A percentile compares a stretch with the other conserved stretches of the same genome.
Conservation (phyloP, 2,329 filamentous ascomycete species). For the Phaeosphaeriaceae sp. region DNA sequence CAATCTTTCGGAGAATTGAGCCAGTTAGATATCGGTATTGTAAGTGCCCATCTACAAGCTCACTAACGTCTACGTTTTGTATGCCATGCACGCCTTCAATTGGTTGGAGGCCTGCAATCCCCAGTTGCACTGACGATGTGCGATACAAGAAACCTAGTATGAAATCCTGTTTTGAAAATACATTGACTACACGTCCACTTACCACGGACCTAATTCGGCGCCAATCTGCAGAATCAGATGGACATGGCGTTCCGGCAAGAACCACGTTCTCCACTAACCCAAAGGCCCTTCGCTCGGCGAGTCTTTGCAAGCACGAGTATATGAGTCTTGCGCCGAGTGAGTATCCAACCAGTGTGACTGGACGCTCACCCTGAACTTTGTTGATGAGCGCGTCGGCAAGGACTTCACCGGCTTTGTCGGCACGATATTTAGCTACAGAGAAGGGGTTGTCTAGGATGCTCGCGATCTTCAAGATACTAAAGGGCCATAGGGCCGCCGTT, state of each 20-base stretch:
- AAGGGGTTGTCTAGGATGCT: conserved; percentile 81
- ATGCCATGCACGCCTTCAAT: conserved; percentile 72
- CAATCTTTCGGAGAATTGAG: conserved; percentile 58
- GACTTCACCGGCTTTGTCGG: conserved; percentile 79
- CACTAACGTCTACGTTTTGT: conserved; percentile 61
- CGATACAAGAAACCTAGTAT: conserved; percentile 88
- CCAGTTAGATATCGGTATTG: conserved; percentile 60
- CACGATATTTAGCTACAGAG: conserved; percentile 74
- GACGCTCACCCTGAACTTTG: conserved; percentile 79
- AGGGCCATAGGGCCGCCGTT: conserved; percentile 57
- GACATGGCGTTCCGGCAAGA: conserved; percentile 80
- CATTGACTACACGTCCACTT: conserved; percentile 82
- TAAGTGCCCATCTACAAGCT: conserved; percentile 58
- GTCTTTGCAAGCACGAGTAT: conserved; percentile 76
- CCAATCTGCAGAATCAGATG: conserved; percentile 76
- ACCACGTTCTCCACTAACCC: conserved; percentile 85
- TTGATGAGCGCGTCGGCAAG: conserved; percentile 84
- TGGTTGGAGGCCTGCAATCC: conserved; percentile 81
- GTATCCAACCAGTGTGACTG: conserved; percentile 81
- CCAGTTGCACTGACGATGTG: conserved; percentile 79
- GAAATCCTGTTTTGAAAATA: conserved; percentile 86
- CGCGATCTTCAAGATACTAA: conserved; percentile 54
- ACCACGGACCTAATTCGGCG: conserved; percentile 77
- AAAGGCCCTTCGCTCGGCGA: conserved; percentile 80
- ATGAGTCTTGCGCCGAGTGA: conserved; percentile 83